phyloP scores from a whole-genome alignment of 148 eudicot genomes.

The Linanthus parryae region DNA sequence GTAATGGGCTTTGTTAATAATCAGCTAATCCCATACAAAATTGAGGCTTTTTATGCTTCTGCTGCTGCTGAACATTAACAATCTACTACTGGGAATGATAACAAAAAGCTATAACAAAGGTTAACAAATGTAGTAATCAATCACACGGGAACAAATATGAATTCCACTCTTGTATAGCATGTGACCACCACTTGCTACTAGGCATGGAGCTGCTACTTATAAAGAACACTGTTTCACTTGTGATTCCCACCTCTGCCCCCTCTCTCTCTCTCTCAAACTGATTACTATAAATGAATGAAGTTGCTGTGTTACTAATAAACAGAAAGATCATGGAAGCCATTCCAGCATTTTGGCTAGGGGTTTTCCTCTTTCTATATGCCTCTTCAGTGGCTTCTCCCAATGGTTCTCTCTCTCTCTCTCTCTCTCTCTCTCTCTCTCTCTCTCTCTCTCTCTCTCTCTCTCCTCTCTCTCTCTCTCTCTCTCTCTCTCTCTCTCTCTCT shows the following conservation, averaged over 20 bases:
- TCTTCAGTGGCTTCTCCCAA: conserved; percentile 10
- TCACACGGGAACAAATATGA: too few species aligned
- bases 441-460: conserved; percentile 4
- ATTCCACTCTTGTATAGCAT: conserved; percentile 4
- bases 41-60: too few species aligned
- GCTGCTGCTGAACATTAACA: too few species aligned
- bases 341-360: conserved; percentile 5
- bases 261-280: background rate
- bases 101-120: too few species aligned
- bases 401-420: conserved; percentile 17
- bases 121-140: too few species aligned
- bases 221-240: conserved; percentile 18
- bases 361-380: conserved; percentile 5
- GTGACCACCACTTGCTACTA: conserved; percentile 5
- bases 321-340: conserved; percentile 13
- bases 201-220: conserved; percentile 1
- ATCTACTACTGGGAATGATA: too few species aligned
- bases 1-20: too few species aligned
- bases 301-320: background rate
- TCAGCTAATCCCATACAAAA: too few species aligned
- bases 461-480: background rate
- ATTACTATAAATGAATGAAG: background rate
- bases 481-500: conserved; percentile 2
- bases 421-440: background rate
- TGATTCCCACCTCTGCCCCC: background rate